phyloP scores from a whole-genome alignment of 768 basidiomycete species.

The Lentinula edodes region DNA sequence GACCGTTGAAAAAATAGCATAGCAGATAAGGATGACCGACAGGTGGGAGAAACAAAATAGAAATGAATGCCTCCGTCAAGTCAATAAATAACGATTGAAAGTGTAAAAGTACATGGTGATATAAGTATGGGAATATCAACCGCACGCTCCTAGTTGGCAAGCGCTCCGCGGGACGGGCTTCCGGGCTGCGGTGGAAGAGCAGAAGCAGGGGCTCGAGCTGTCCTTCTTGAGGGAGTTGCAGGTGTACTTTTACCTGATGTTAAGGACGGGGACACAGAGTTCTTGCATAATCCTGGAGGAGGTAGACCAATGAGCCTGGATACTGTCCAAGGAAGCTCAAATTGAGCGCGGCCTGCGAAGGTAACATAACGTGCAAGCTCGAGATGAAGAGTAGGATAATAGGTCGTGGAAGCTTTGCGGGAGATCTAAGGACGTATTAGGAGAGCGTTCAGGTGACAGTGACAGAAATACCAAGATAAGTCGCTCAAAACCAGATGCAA shows the following conservation, averaged over 20 bases:
- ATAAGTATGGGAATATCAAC: neutral
- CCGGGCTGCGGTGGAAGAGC: neutral
- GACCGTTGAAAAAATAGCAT: too few relatives aligned
- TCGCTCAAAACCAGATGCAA: constrained; percentile 87
- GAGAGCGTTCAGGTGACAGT: neutral
- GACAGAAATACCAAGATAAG: constrained; percentile 64
- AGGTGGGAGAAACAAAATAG: too few relatives aligned
- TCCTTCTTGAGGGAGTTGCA: neutral
- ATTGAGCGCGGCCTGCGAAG: constrained; percentile 57
- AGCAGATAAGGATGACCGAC: too few relatives aligned
- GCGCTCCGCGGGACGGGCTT: neutral
- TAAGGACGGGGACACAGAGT: constrained; percentile 8
- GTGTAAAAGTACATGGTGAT: neutral
- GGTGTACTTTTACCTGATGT: constrained; percentile 14
- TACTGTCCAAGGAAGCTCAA: constrained; percentile 77
- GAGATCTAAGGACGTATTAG: constrained; percentile 55
- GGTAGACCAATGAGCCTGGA: constrained; percentile 77
- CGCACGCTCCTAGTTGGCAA: neutral
- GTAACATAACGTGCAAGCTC: constrained; percentile 87
- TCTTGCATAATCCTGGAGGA: constrained; percentile 56
- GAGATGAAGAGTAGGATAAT: constrained; percentile 92
- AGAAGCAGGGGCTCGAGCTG: neutral
- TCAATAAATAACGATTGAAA: neutral
- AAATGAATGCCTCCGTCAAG: too few relatives aligned
- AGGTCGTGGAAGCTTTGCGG: constrained; percentile 90